phyloP scores from a whole-genome alignment of 1,284 basidiomycete genomes.

The Malassezia dermatis region DNA sequence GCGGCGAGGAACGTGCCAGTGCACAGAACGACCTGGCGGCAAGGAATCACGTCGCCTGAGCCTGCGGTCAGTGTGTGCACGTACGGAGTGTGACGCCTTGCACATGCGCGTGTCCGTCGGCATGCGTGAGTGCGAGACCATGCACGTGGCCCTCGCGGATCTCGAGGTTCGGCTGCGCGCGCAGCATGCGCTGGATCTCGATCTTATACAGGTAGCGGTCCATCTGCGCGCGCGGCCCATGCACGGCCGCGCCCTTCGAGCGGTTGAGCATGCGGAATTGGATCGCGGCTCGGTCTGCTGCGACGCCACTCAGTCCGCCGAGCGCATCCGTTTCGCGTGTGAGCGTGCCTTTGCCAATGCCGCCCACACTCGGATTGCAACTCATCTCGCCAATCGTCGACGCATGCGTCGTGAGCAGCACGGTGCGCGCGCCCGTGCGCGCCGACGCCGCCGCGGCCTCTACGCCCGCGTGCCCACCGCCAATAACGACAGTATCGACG shows the following conservation, averaged over 20 bases:
- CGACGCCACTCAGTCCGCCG: slow-evolving; percentile 55
- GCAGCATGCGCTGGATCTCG: slow-evolving; percentile 64
- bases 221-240: slow-evolving; percentile 80
- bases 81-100: slow-evolving; percentile 55
- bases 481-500: slow-evolving; percentile 65
- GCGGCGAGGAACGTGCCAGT: slow-evolving; percentile 83
- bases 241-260: slow-evolving; percentile 76
- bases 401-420: slow-evolving; percentile 68
- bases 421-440: slow-evolving; percentile 65
- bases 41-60: slow-evolving; percentile 63
- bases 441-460: slow-evolving; percentile 79
- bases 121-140: slow-evolving; percentile 61
- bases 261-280: slow-evolving; percentile 75
- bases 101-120: slow-evolving; percentile 53
- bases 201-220: slow-evolving; percentile 70
- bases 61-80: slow-evolving; percentile 54
- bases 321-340: slow-evolving; percentile 78
- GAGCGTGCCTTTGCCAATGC: slow-evolving; percentile 78
- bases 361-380: slow-evolving; percentile 60
- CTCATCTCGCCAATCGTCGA: slow-evolving; percentile 76
- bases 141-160: slow-evolving; percentile 66
- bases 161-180: slow-evolving; percentile 60
- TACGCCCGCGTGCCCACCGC: slow-evolving; percentile 82
- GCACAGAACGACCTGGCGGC: slow-evolving; percentile 71
- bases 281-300: slow-evolving; percentile 68